Base-by-base conservation (phyloP, 495 filamentous ascomycete genomes). In the Penicillium pancosmium region DNA sequence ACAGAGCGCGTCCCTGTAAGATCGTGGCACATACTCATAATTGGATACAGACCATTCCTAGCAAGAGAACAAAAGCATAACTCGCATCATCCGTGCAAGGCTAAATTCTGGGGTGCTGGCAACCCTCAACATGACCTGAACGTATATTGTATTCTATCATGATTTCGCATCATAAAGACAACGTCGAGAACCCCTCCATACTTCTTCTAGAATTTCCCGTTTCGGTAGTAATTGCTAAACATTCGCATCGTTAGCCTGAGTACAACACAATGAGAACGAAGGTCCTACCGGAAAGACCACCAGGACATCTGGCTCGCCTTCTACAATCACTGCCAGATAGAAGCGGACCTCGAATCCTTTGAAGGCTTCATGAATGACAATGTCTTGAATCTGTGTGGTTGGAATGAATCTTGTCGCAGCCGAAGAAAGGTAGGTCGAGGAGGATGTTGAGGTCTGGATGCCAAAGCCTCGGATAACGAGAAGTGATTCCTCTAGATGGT, bases 321-420 rank as follows among this genome's bases (percentile, higher is more conserved):
- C 90, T 49, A 98, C 93, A 61, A 97, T 87, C 11, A 98, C 90
- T 10, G 88, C 85, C 13, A 99, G 78, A 72, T 96, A 96, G 70
- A 91, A 95, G 54, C 88, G 78, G 49, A 97, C 93, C 73, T 92
- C 91, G 69, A 96, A 95, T 41, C 94, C 93, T 58, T 84, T 85
- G 75, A 98, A 98, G 34, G 93, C 94, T 73, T 99, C 94, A 72
- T 97, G 91, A 47, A 99, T 90, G 55, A 97, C 82, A 56, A 98
- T 88, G 74, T 98, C 94, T 54, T 89, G 88, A 41, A 98, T 95
- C 68, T 89, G 85, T 3, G 86, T 89, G 1, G 94, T 97, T 5
- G 95, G 94, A 33, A 99, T 98, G 68, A 98, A 99, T 56, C 93
- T 79, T 54, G 92, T 92, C 13, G 83, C 79, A n/a, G 82, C 74